Evolutionary conservation across 75 land plant genomes (phyloP), one percentile per base, ranked within the genome.

Genomic region (Selaginella tamariscina): DNA sequence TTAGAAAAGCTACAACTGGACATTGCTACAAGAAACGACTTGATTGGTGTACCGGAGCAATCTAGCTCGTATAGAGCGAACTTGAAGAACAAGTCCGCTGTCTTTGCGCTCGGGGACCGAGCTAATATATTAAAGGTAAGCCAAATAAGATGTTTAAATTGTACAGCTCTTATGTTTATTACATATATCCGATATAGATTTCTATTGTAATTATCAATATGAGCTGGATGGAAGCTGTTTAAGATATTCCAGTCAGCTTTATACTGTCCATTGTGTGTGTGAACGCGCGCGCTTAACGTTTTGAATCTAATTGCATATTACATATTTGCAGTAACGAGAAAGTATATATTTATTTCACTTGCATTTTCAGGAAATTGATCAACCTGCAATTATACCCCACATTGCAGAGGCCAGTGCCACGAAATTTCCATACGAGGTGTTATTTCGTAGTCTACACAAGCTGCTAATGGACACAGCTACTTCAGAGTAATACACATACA

Each of bases 381-480:
- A 91, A 64, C 88, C 99, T 24, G 97, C 99, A 30, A 71, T 95
- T 49, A 95, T 95, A 66, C 99, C 99, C 49, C 99, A 95, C 83
- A 95, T 95, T 73, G 92, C 97, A 56, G 99, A 95, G 79, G 97
- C 99, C 56, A 95, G 85, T 70, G 85, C 89, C n/a, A 54, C 69
- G 15, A 95, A 95, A 68, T 91, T 85, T 70, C 97, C 99, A 32
- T 95, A 95, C 68, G 99, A 95, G 75, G 99, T 95, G 56, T 82
- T 95, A 21, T 95, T 95, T 70, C 85, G 99, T 72, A 95, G 97
- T 73, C 77, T 95, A 69, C 99, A 95, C 77, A 95, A 95, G 77
- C 81, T 95, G 27, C 85, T 95, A 29, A 91, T 95, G 89, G 99
- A 95, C 68, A 95, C 99, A 49, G 97, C 99, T 56, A 83, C 92